phyloP scores from a whole-genome alignment of 208 protist genomes.

The Acanthamoeba healyi region DNA sequence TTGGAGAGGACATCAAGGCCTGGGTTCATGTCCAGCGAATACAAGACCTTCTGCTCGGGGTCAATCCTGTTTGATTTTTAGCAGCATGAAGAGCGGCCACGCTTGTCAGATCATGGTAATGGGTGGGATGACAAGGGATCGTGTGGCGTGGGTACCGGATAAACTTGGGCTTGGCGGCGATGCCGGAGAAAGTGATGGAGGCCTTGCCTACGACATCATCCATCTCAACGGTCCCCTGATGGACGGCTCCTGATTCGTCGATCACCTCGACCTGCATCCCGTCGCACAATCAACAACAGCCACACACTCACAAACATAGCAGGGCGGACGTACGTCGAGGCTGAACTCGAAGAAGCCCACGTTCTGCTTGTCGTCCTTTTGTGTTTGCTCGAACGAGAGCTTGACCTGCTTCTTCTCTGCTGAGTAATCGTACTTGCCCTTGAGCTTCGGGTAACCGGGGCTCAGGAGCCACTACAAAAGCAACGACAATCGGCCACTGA shows the following conservation, averaged over 20 bases:
- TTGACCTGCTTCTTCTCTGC: conserved; percentile 27
- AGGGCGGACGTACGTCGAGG: not conserved
- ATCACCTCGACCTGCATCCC: not conserved
- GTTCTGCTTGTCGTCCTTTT: conserved; percentile 45
- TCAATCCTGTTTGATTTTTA: not conserved
- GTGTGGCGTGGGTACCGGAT: not conserved
- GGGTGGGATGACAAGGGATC: too few species aligned
- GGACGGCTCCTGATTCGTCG: conserved; percentile 8
- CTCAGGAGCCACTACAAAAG: conserved; percentile 55
- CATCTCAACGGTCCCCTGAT: conserved; percentile 21
- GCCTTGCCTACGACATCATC: conserved; percentile 18
- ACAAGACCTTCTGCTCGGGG: conserved; percentile 29
- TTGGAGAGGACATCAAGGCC: conserved; percentile 4
- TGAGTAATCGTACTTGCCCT: conserved; percentile 20
- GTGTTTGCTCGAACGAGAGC: conserved; percentile 40
- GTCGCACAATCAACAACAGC: not conserved
- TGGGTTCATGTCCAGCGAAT: conserved; percentile 18
- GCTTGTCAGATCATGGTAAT: too few species aligned
- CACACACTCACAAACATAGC: not conserved
- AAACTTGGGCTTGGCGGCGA: not conserved
- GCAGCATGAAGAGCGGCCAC: too few species aligned
- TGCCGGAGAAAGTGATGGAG: conserved; percentile 10
- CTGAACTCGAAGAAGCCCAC: conserved; percentile 31
- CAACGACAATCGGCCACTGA: not conserved
- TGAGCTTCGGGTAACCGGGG: conserved; percentile 40